Base-by-base conservation (phyloP, 352 stramenopile genomes). In the Globisporangium takayamanum region DNA sequence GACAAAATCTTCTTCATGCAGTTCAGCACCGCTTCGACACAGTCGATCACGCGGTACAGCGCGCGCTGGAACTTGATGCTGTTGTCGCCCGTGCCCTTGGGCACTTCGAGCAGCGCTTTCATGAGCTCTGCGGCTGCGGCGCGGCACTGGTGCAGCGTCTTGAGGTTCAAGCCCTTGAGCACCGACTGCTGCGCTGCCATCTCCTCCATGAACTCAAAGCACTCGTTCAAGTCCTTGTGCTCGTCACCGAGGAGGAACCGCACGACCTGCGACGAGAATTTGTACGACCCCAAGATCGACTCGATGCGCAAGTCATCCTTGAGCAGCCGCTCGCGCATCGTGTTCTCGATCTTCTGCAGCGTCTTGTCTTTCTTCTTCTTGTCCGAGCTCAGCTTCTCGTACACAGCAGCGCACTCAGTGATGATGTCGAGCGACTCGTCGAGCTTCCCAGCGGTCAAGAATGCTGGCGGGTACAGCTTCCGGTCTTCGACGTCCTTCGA, bases 361-460 rank as follows among this genome's bases (percentile, higher is more conserved):
- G 80, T 68, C 68, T 95, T 95, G 15, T 90, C 85, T 54, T 95
- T 92, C 63, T 93, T 93, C 66, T 95, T 95, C 63, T 94, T 92
- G 67, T 93, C 85, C 2, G 74, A 80, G 55, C 79, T 86, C 22
- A 95, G 70, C 58, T 91, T 90, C 55, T 95, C 81, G 55, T 93
- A 92, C 26, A 93, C 59, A 15, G 81, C 70, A 0, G 78, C 76
- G 48, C 85, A 95, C 26, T 95, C 85, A 0, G 76, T 74, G 45
- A 92, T 86, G 53, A 93, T 95, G 52, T 95, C 85, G 25, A 95
- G 70, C 14, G 85, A 92, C 62, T 95, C 83, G 54, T 95, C 83
- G n/a, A 95, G 50, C 50, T 93, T 95, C 8, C 85, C 85, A 30
- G 85, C 85, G 4, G 85, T 93, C 47, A 95, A 67, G 55, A 95